Base-by-base conservation (phyloP, 2,329 filamentous ascomycete genomes). In the Claviceps arundinis region DNA sequence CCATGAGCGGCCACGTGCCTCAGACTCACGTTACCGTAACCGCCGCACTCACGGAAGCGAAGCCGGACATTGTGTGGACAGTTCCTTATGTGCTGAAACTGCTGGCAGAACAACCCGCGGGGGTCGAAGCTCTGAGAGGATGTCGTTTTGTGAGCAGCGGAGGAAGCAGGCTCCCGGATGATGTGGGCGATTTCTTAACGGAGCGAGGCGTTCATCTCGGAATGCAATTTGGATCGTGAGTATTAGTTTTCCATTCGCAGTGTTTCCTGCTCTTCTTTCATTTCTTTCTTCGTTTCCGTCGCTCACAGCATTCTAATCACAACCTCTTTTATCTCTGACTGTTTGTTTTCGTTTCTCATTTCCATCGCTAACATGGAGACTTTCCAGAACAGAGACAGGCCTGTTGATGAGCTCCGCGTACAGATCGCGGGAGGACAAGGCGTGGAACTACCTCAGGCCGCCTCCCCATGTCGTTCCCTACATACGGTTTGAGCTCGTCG, bases 21-120 rank as follows among this genome's bases (percentile, higher is more conserved):
- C 63, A 82, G 2, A 79, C 80, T 0, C 66, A 65, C 2, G 64
- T 68, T 16, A 67, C 73, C 44, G 63, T 81, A 14, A 63, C 74
- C 3, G 62, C 65, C 13, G 70, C 70, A 7, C 68, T 79, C 62
- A 56, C 63, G 7, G 61, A 61, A 7, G 61, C 71, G 52, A 56
- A 70, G 17, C 70, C 76, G 14, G 71, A 82, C 52, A 73, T 76
- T 34, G 73, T 84, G 47, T 74, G 80, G 54, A 73, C 70, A 14
- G 81, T 85, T 0, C 81, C 81, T 0, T 84, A 84, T 58, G 74
- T 77, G 0, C 61, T 85, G 26, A 83, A 84, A 58, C 66, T 85
- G 0, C 67, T 85, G 1, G 73, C 73, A 2, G 82, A 85, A 60
- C 71, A 72, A 0, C 65, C 74, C 3, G 68, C 73, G n/a, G 81